Conservation (phyloP, 805 yeast genomes). For the Candida pini region DNA sequence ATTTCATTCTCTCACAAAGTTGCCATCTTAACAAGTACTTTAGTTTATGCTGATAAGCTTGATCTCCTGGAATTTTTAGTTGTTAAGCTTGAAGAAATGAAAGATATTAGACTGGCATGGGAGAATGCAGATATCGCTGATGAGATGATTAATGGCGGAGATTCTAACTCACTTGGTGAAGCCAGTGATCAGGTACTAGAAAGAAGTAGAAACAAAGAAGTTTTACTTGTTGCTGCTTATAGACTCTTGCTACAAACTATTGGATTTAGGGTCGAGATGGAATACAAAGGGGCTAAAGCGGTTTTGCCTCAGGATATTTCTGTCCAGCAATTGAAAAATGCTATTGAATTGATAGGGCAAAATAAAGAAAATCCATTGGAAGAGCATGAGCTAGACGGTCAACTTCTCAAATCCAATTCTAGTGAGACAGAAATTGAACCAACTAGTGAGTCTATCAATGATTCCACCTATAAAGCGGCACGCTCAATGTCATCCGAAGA, state of each 20-base stretch:
- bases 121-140: slow-evolving; percentile 1
- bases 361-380: slow-evolving; percentile 19
- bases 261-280: slow-evolving; percentile 12
- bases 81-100: slow-evolving; percentile 30
- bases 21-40: slow-evolving; percentile 17
- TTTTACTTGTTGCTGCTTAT: slow-evolving; percentile 10
- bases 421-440: slow-evolving; percentile 5
- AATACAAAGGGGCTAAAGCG: slow-evolving; percentile 1
- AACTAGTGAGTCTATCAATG: too few species aligned
- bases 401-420: neutral
- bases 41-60: slow-evolving; percentile 39
- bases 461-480: too few species aligned
- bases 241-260: slow-evolving; percentile 20
- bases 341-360: slow-evolving; percentile 13
- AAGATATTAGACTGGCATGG: slow-evolving; percentile 18
- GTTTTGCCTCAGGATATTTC: slow-evolving; percentile 5
- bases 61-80: slow-evolving; percentile 40
- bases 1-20: slow-evolving; percentile 22
- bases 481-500: too few species aligned
- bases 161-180: neutral
- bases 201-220: slow-evolving; percentile 6
- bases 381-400: slow-evolving; percentile 19
- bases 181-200: slow-evolving; percentile 1
- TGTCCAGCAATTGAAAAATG: slow-evolving; percentile 7
- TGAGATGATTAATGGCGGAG: slow-evolving; percentile 1